A percentile compares a stretch with the other conserved stretches of the same genome.
These are phyloP conservation scores for Aspergillus brunneoviolaceus DNA, from an alignment of 2,329 filamentous ascomycete genomes.

Conservation along the genomic window DNA sequence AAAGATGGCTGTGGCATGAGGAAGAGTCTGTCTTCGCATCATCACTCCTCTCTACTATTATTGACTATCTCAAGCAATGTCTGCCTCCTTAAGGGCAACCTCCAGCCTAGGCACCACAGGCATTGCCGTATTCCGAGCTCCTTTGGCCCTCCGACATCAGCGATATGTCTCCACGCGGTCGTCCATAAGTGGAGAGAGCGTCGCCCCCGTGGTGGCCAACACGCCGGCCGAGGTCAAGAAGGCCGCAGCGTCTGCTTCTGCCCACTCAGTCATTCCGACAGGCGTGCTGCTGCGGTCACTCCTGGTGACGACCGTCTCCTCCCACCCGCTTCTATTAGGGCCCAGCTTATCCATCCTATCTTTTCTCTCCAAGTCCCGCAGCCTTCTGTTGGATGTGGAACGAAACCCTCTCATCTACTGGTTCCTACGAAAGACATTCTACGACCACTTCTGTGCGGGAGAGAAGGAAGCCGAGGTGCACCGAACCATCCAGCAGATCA, in stretches of 20 bases:
- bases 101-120: neutral
- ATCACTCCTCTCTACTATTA: neutral
- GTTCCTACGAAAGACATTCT: slow-evolving; percentile 66
- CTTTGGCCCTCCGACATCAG: neutral
- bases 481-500: slow-evolving; percentile 64
- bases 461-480: slow-evolving; percentile 67
- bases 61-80: neutral
- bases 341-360: slow-evolving; percentile 69
- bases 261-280: neutral
- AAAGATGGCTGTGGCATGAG: neutral
- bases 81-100: neutral
- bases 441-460: slow-evolving; percentile 87
- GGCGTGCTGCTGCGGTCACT: slow-evolving; percentile 41
- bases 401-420: slow-evolving; percentile 69
- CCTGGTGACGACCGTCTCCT: slow-evolving; percentile 49
- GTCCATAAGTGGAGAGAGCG: neutral
- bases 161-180: neutral
- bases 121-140: neutral
- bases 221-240: neutral
- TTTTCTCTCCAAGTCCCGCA: slow-evolving; percentile 55
- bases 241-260: neutral
- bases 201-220: neutral
- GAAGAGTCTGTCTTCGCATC: neutral
- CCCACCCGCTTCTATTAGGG: slow-evolving; percentile 58
- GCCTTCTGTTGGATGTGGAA: slow-evolving; percentile 66